Conservation (phyloP, 2,329 filamentous ascomycete species). For the Trematosphaeria pertusa region DNA sequence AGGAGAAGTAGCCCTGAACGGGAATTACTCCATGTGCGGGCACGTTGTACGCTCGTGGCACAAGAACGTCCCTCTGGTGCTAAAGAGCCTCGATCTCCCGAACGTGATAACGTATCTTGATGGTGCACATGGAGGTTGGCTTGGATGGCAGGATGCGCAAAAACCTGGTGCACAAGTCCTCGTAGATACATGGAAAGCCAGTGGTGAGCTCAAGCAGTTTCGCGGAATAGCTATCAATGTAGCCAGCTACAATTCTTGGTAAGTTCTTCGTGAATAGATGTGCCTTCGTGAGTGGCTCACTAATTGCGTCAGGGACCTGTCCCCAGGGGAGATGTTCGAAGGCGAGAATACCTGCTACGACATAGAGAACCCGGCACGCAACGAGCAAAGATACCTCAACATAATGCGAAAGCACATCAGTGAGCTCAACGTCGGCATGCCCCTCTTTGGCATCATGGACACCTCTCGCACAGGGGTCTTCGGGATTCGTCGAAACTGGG, state of each 20-base stretch:
- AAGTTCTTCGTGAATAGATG: too few species aligned
- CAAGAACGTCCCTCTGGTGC: constrained; percentile 60
- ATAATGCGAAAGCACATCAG: constrained; percentile 54
- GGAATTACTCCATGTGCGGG: constrained; percentile 59
- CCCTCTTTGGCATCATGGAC: constrained; percentile 60
- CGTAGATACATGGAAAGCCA: constrained; percentile 50
- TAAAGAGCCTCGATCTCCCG: constrained; percentile 61
- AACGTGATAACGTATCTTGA: constrained; percentile 69
- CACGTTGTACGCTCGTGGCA: constrained; percentile 61
- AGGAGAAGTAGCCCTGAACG: constrained; percentile 66
- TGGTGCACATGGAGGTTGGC: constrained; percentile 66
- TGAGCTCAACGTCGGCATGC: constrained; percentile 48
- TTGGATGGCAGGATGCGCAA: constrained; percentile 65
- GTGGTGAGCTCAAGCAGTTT: constrained; percentile 51
- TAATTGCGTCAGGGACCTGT: too few species aligned
- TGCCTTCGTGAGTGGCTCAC: too few species aligned
- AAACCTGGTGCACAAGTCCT: constrained; percentile 53
- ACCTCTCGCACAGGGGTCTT: constrained; percentile 60
- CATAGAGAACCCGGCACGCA: constrained; percentile 43
- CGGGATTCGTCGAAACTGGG: constrained; percentile 57
- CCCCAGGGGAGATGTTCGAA: constrained; percentile 19
- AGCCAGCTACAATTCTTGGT: constrained; percentile 62
- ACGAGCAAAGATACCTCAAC: constrained; percentile 58
- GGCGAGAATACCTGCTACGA: constrained; percentile 8
- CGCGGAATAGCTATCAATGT: constrained; percentile 61